These are phyloP conservation scores for Dothistroma pini DNA, from an alignment of 2,329 filamentous ascomycete species.

Conservation along the genomic window DNA sequence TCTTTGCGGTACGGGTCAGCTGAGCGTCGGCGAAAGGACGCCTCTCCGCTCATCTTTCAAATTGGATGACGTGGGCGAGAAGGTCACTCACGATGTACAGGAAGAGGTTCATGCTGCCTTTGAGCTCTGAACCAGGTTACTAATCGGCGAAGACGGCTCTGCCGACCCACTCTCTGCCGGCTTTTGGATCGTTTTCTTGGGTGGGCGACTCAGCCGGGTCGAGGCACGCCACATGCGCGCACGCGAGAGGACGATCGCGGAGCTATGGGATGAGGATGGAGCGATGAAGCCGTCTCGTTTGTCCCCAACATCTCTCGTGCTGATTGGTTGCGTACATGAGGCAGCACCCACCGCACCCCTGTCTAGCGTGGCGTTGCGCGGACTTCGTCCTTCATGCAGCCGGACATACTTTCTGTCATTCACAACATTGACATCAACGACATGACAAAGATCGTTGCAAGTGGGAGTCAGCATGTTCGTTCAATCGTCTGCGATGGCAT, in stretches of 20 bases:
- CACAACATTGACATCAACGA: not conserved
- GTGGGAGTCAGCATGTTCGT: no score
- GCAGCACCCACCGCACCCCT: not conserved
- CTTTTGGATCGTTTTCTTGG: not conserved
- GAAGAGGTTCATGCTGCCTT: slow-evolving; percentile 4
- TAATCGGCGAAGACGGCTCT: not conserved
- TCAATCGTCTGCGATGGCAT: no score
- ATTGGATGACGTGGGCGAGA: not conserved
- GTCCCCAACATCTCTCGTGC: not conserved
- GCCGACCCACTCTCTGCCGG: not conserved
- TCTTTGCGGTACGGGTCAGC: slow-evolving; percentile 2
- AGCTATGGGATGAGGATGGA: not conserved
- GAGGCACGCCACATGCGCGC: not conserved
- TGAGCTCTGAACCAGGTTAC: not conserved
- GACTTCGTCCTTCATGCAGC: not conserved
- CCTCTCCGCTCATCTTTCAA: not conserved
- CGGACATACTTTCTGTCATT: not conserved
- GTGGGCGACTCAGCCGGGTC: not conserved
- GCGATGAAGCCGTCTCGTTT: not conserved
- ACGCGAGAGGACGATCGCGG: not conserved
- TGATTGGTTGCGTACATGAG: not conserved
- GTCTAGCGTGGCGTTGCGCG: not conserved
- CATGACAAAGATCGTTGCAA: not conserved
- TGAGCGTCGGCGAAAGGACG: not conserved
- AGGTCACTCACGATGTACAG: not conserved